phyloP scores from a whole-genome alignment of 805 yeast species.

The Sugiyamaella chiloensis region DNA sequence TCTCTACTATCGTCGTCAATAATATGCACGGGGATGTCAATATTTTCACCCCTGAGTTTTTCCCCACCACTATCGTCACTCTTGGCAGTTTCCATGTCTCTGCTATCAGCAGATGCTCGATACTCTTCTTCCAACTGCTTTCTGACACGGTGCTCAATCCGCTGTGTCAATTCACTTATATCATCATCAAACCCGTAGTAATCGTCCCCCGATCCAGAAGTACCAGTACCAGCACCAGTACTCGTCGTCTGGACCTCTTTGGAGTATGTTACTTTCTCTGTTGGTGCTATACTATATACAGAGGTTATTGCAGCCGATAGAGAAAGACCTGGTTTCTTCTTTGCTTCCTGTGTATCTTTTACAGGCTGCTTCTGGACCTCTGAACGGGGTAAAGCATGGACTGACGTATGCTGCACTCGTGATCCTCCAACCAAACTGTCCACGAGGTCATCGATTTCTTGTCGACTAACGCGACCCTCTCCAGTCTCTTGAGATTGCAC shows the following conservation, averaged over 20 bases:
- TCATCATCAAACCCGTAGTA: conserved; percentile 2
- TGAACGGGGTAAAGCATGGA: too few species aligned
- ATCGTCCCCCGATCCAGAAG: not conserved
- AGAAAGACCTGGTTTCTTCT: not conserved
- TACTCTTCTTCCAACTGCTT: conserved; percentile 9
- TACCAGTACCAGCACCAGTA: not conserved
- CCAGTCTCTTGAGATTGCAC: not conserved
- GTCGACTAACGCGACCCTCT: not conserved
- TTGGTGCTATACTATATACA: conserved; percentile 4
- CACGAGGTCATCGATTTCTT: conserved; percentile 30
- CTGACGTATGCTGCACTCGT: too few species aligned
- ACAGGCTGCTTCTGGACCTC: not conserved
- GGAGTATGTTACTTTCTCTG: conserved; percentile 21
- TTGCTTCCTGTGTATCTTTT: not conserved
- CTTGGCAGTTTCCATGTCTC: not conserved
- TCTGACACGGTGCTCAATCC: conserved; percentile 3
- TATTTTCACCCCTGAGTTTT: too few species aligned
- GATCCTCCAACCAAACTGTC: conserved; percentile 23
- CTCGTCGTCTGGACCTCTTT: conserved; percentile 32
- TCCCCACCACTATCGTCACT: not conserved
- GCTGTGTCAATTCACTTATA: not conserved
- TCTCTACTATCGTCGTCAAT: not conserved
- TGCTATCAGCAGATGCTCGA: too few species aligned
- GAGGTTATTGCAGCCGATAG: conserved; percentile 5
- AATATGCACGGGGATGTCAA: not conserved